Percentiles rank a stretch among this genome's conserved stretches.
phyloP scores from a whole-genome alignment of 164 flowering plant species.

The Magnolia kwangsiensis region DNA sequence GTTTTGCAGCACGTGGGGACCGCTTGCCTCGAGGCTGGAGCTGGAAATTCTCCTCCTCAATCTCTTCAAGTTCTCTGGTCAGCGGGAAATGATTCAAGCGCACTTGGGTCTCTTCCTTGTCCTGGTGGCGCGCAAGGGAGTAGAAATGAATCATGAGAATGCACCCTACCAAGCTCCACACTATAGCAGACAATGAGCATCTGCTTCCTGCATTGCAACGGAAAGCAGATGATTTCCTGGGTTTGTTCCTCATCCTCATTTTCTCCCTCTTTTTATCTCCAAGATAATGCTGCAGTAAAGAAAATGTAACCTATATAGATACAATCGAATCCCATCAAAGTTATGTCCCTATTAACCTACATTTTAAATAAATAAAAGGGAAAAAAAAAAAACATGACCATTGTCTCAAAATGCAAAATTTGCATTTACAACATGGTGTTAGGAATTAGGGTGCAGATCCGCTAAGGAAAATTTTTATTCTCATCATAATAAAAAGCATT shows the following conservation, averaged over 20 bases:
- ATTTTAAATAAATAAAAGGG: background rate
- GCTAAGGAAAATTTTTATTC: too few relatives aligned
- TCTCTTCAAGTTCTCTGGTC: conserved; percentile 63
- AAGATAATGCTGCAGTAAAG: conserved; percentile 53
- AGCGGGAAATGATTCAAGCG: conserved; percentile 35
- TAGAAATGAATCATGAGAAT: conserved; percentile 60
- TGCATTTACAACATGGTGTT: background rate
- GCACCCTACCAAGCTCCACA: conserved; percentile 67
- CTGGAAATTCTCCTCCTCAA: conserved; percentile 74
- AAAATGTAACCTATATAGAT: conserved; percentile 8
- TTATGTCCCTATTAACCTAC: conserved; percentile 17
- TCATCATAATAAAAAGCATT: too few relatives aligned
- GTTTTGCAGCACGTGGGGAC: conserved; percentile 78
- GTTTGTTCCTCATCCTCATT: conserved; percentile 85
- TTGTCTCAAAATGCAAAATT: background rate
- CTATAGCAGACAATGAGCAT: conserved; percentile 44
- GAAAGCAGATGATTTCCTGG: conserved; percentile 72
- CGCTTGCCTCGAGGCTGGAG: conserved; percentile 79
- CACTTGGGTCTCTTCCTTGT: conserved; percentile 27
- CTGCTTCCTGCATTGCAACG: conserved; percentile 85
- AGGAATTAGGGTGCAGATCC: background rate
- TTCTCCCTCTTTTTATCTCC: conserved; percentile 53
- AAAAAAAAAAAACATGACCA: too few relatives aligned
- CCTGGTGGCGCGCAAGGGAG: conserved; percentile 38
- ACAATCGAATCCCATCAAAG: conserved; percentile 30